Evolutionary conservation across 306 rosid genomes (phyloP).

Genomic region (Crataegus laevigata): DNA sequence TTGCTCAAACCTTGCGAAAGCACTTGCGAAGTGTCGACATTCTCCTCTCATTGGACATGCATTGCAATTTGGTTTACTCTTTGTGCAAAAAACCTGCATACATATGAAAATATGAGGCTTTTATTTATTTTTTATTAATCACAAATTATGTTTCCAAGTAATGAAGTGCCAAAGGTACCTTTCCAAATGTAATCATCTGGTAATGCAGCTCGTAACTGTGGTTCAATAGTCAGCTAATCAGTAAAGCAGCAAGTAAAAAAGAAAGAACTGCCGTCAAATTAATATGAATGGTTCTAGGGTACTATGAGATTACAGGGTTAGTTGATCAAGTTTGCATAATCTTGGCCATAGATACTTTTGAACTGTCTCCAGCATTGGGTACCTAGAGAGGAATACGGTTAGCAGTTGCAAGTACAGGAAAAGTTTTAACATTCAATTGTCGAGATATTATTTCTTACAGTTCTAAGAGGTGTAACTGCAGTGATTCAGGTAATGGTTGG

Average conservation of each 20-base stretch:
- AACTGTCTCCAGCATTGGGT: constrained; percentile 80
- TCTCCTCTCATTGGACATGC: constrained; percentile 99
- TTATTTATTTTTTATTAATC: constrained; percentile 4
- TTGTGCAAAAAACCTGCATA: constrained; percentile 91
- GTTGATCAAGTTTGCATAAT: constrained; percentile 92
- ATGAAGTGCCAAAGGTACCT: constrained; percentile 35
- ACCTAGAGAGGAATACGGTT: constrained; percentile 45
- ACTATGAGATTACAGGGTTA: constrained; percentile 63
- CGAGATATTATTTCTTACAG: constrained; percentile 41
- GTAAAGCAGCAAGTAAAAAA: constrained; percentile 21
- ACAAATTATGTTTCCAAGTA: not conserved
- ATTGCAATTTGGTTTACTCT: constrained; percentile 84
- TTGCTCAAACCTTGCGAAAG: constrained; percentile 82
- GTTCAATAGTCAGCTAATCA: constrained; percentile 20
- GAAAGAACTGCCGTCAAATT: not conserved
- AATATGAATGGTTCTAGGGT: constrained; percentile 2
- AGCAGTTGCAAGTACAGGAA: constrained; percentile 14
- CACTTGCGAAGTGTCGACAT: constrained; percentile 96
- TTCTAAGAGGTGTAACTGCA: constrained; percentile 86
- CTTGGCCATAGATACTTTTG: constrained; percentile 99
- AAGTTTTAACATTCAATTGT: not conserved
- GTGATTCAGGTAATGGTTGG: constrained; percentile 85
- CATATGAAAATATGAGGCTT: constrained; percentile 11
- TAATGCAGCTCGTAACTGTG: constrained; percentile 92
- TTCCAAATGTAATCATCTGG: constrained; percentile 96